Evolutionary conservation across 2,329 filamentous ascomycete species (phyloP).

Genomic region (Plenodomus lindquistii): DNA sequence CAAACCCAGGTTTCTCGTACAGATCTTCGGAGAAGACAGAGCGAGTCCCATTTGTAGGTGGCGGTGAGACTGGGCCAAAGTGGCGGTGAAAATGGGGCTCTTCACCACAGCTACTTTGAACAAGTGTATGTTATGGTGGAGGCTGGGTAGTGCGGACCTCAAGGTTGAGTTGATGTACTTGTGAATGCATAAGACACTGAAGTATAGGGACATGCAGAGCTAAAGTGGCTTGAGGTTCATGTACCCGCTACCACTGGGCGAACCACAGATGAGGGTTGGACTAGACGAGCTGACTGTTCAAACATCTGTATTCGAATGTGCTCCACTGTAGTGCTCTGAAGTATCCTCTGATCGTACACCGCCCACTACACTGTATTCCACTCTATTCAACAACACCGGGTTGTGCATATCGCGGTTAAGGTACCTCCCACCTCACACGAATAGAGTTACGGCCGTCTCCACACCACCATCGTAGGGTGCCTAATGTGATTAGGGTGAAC

Average conservation of each 20-base stretch:
- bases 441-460: background rate
- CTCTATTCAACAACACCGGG: background rate
- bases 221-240: background rate
- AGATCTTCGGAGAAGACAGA: too few relatives aligned
- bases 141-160: too few relatives aligned
- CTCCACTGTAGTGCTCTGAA: background rate
- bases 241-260: background rate
- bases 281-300: too few relatives aligned
- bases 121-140: too few relatives aligned
- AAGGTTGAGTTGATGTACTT: background rate
- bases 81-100: background rate
- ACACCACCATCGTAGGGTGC: background rate
- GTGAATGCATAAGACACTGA: too few relatives aligned
- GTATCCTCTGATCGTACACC: background rate
- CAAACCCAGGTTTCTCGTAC: too few relatives aligned
- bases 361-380: background rate
- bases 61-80: background rate
- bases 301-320: too few relatives aligned
- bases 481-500: slow-evolving; percentile 1
- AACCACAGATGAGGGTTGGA: too few relatives aligned
- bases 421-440: background rate
- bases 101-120: background rate
- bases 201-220: background rate
- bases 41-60: background rate
- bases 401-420: background rate